A percentile compares a stretch with the other conserved stretches of the same genome.
Conservation (phyloP, 2,329 filamentous ascomycete genomes). For the Apiospora kogelbergensis region DNA sequence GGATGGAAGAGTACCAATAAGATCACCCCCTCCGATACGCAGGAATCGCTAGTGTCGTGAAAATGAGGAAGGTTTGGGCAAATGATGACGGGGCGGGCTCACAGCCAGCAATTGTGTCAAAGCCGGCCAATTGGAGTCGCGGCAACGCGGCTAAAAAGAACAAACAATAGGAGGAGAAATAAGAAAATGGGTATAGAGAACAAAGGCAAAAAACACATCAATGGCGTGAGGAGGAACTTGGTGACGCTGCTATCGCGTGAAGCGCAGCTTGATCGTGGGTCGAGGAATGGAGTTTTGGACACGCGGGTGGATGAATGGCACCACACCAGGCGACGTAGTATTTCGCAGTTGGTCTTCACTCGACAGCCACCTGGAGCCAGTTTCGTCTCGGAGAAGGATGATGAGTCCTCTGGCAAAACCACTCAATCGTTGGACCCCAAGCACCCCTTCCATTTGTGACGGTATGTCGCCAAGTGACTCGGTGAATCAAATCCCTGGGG, state of each 20-base stretch:
- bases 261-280: neutral
- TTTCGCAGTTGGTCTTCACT: neutral
- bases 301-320: neutral
- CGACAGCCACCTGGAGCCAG: neutral
- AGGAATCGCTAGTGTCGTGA: neutral
- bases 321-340: neutral
- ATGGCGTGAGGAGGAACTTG: neutral
- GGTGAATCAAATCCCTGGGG: too few species aligned
- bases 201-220: neutral
- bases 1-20: neutral
- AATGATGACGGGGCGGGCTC: neutral
- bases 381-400: neutral
- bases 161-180: too few species aligned
- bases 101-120: too few species aligned
- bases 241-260: neutral
- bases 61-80: neutral
- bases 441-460: neutral
- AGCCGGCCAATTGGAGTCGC: neutral
- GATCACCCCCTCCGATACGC: neutral
- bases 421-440: neutral
- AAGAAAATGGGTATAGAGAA: too few species aligned
- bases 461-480: neutral
- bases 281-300: neutral
- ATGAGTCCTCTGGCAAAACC: neutral
- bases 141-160: neutral